phyloP scores from a whole-genome alignment of 305 asterid genomes.

The Fraxinus xanthoxyloides region DNA sequence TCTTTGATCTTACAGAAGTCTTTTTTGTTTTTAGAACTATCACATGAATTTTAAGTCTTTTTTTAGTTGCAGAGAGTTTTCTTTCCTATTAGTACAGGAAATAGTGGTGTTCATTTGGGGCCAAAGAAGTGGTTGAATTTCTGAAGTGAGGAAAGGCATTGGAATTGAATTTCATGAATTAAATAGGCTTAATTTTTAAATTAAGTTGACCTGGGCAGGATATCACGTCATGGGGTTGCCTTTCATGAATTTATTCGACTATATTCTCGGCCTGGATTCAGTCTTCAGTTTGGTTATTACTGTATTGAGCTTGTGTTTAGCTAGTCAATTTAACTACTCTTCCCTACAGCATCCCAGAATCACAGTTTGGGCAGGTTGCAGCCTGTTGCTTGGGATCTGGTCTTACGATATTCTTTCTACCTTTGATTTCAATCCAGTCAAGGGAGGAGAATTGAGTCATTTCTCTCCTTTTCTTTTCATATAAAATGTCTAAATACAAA shows the following conservation, averaged over 20 bases:
- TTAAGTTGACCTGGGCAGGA: neutral
- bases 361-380: neutral
- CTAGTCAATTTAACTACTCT: neutral
- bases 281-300: neutral
- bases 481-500: neutral
- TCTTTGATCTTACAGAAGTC: neutral
- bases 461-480: neutral
- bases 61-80: neutral
- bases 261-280: neutral
- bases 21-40: neutral
- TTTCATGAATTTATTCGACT: neutral
- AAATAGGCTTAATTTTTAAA: slow-evolving; percentile 5
- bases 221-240: neutral
- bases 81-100: neutral
- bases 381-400: slow-evolving; percentile 13
- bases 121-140: slow-evolving; percentile 6
- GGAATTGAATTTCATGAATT: neutral
- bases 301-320: neutral
- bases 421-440: neutral
- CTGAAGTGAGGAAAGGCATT: neutral
- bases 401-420: neutral
- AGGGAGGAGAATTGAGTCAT: slow-evolving; percentile 1
- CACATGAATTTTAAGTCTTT: neutral
- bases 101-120: neutral
- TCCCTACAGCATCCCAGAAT: neutral